Evolutionary conservation across 2,329 filamentous ascomycete species (phyloP).

Genomic region (Balansia obtecta): DNA sequence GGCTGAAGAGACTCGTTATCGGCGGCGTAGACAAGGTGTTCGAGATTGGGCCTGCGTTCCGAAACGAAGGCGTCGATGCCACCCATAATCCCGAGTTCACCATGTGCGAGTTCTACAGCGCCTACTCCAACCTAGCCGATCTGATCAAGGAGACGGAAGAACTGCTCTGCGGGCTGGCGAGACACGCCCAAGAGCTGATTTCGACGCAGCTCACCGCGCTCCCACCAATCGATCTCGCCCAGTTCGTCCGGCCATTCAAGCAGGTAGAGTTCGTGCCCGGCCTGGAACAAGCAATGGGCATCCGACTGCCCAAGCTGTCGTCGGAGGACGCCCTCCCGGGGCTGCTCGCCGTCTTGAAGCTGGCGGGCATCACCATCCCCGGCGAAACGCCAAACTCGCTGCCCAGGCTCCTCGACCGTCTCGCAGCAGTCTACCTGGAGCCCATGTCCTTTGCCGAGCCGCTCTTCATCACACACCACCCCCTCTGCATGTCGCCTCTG

Average conservation of each 20-base stretch:
- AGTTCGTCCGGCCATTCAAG: conserved; percentile 44
- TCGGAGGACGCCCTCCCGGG: conserved; percentile 42
- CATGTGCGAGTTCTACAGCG: conserved; percentile 92
- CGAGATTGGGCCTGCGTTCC: conserved; percentile 84
- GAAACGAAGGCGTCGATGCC: conserved; percentile 83
- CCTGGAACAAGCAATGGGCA: conserved; percentile 56
- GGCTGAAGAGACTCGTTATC: conserved; percentile 83
- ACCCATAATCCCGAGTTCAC: conserved; percentile 97
- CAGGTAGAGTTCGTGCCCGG: conserved; percentile 72
- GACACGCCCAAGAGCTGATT: conserved; percentile 35
- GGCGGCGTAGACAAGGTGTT: conserved; percentile 83
- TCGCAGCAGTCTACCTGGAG: conserved; percentile 68
- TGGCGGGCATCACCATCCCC: conserved; percentile 52
- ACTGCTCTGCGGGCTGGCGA: conserved; percentile 49
- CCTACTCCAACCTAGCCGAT: conserved; percentile 64
- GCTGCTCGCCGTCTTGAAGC: conserved; percentile 38
- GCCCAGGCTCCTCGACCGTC: conserved; percentile 64
- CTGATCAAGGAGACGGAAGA: conserved; percentile 66
- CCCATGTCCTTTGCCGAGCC: conserved; percentile 54
- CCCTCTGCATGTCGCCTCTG: conserved; percentile 80
- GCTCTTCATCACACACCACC: conserved; percentile 81
- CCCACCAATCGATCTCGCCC: conserved; percentile 32
- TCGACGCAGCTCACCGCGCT: conserved; percentile 32
- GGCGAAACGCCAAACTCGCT: conserved; percentile 48
- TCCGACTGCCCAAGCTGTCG: conserved; percentile 52